Base-by-base conservation (phyloP, 139 green algal species). In the Gonium pectorale region DNA sequence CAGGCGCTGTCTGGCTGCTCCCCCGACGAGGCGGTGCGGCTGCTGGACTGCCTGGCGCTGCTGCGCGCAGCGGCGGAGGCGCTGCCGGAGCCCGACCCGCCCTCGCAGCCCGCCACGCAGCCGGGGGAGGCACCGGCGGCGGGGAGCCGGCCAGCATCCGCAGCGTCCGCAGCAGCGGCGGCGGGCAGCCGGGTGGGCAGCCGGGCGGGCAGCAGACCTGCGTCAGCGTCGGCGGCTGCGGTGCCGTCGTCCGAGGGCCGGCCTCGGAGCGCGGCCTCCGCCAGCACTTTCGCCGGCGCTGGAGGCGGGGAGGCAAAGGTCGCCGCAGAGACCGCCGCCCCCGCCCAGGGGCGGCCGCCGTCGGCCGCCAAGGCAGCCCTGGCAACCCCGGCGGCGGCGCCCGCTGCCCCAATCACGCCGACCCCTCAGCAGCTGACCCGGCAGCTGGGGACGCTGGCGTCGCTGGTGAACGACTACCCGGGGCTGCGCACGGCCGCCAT, bases 21-120 rank as follows among this genome's bases (percentile, higher is more conserved):
- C 46, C 13, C n/a, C 29, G 69, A 79, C n/a, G 38, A 79, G 69
- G 44, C 69, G 17, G 17, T 43, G 0, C 15, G 31, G 31, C n/a
- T 63, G 44, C 44, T 79, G 24, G 69, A 79, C n/a, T 43, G n/a
- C n/a, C 69, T 79, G 44, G 69, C 69, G 8, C 44, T 79, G 4
- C 19, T n/a, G 21, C 44, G 13, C 11, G 67, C 40, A 26, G 67
- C 3, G 31, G 67, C 40, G 67, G 40, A 74, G 5, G 40, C 26
- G 40, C 22, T 52, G 40, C 37, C 7, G 11, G 33, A 40, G 29
- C 21, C 60, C 60, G 60, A 40, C 5, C 5, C 60, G 60, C 35
- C 64, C 7, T 13, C 26, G 38, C 6, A 43, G 4, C 40, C 40
- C 26, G 8, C 69, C 38, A 22, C 7, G 26, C 38, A 24, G 46